Evolutionary conservation across 305 asterid genomes (phyloP).

Genomic region (Fraxinus velutina): DNA sequence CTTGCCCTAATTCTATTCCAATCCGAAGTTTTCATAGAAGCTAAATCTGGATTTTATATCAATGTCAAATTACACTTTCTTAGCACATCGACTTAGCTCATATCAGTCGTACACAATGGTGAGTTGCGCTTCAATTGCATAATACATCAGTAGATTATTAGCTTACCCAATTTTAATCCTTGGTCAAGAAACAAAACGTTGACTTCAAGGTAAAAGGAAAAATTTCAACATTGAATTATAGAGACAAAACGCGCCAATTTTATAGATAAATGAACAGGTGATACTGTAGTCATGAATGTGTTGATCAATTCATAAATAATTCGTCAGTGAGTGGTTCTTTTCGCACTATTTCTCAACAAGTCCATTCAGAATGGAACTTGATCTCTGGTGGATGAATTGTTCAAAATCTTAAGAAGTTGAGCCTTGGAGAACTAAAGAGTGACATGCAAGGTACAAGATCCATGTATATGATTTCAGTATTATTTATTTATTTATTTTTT

Average conservation of each 20-base stretch:
- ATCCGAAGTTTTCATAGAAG: neutral
- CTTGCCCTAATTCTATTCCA: constrained; percentile 6
- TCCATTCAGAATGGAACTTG: constrained; percentile 4
- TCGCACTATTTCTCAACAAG: neutral
- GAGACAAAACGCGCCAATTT: neutral
- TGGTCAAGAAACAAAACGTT: constrained; percentile 4
- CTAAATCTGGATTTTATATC: neutral
- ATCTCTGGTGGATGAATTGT: constrained; percentile 6
- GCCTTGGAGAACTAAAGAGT: neutral
- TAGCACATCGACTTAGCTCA: neutral
- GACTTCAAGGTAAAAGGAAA: neutral
- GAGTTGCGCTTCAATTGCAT: neutral
- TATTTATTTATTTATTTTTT: neutral
- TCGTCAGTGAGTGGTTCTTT: constrained; percentile 3
- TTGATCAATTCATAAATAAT: constrained; percentile 2
- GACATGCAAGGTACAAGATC: neutral
- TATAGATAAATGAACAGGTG: neutral
- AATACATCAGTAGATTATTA: neutral
- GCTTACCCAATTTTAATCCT: constrained; percentile 4
- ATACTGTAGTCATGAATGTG: neutral
- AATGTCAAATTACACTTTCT: neutral
- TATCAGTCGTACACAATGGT: neutral
- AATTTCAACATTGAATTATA: constrained; percentile 4
- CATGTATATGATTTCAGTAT: neutral
- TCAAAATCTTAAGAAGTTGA: neutral